phyloP scores from a whole-genome alignment of 176 grass and related monocot genomes.

The Carex parvula region DNA sequence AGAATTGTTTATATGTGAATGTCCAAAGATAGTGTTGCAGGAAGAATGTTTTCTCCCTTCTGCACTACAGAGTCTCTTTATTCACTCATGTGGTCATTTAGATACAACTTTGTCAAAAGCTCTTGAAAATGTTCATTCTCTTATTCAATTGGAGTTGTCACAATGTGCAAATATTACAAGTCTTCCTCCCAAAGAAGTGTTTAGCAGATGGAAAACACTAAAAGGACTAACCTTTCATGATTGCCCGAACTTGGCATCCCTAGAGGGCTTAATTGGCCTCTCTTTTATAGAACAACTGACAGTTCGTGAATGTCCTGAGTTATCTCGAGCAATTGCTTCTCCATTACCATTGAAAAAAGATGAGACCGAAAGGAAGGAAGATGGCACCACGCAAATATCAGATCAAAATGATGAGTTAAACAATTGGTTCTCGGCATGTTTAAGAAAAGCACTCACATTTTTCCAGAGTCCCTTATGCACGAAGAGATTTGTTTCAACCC shows the following conservation, averaged over 20 bases:
- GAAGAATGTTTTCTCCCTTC: conserved; percentile 9
- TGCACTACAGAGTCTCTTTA: not conserved
- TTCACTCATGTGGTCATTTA: not conserved
- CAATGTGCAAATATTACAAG: not conserved
- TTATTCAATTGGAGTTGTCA: not conserved
- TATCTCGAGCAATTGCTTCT: not conserved
- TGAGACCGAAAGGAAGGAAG: not conserved
- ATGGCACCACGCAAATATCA: not conserved
- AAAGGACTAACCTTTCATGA: fast-evolving
- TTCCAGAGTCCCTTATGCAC: too few relatives aligned
- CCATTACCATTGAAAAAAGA: not conserved
- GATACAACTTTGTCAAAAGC: not conserved
- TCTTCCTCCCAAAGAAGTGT: not conserved
- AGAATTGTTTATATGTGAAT: not conserved
- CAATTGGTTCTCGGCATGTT: too few relatives aligned
- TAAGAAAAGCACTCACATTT: too few relatives aligned
- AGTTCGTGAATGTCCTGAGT: not conserved
- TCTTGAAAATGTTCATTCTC: conserved; percentile 4
- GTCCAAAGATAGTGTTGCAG: not conserved
- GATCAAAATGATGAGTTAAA: too few relatives aligned
- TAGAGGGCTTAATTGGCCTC: not conserved
- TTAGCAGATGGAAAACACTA: not conserved
- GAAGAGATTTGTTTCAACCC: not conserved
- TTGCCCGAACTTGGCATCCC: not conserved
- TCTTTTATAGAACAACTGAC: not conserved